phyloP scores from a whole-genome alignment of 169 alveolate species.

The Theileria equi region DNA sequence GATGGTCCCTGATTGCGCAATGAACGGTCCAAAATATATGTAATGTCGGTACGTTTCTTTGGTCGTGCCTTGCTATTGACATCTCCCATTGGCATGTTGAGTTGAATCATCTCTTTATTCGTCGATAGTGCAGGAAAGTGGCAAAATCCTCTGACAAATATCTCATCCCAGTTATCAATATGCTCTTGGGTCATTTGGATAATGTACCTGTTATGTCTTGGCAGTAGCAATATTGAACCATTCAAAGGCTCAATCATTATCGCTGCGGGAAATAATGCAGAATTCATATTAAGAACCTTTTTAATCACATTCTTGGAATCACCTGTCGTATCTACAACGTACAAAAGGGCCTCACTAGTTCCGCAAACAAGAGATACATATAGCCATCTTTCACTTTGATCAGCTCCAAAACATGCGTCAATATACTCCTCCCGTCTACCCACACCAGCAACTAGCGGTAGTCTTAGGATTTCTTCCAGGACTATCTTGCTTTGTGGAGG shows the following conservation, averaged over 20 bases:
- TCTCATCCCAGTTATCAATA: slow-evolving; percentile 37
- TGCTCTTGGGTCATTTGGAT: slow-evolving; percentile 42
- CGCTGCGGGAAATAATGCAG: slow-evolving; percentile 32
- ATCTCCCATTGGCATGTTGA: slow-evolving; percentile 2
- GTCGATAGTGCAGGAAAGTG: slow-evolving; percentile 49
- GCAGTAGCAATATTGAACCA: slow-evolving; percentile 18
- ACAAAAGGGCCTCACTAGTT: slow-evolving; percentile 38
- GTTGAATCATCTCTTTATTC: slow-evolving; percentile 35
- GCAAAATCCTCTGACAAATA: slow-evolving; percentile 26
- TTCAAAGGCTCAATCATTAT: slow-evolving; percentile 24
- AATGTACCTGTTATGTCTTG: slow-evolving; percentile 40
- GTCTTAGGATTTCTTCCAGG: too few relatives aligned
- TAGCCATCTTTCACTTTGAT: slow-evolving; percentile 42
- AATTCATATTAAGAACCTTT: slow-evolving; percentile 31
- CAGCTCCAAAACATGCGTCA: slow-evolving; percentile 26
- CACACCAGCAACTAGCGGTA: slow-evolving; percentile 33
- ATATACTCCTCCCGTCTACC: slow-evolving; percentile 40
- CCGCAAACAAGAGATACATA: slow-evolving; percentile 47
- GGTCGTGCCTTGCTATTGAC: too few relatives aligned
- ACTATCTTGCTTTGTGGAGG: too few relatives aligned
- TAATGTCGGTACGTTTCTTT: too few relatives aligned
- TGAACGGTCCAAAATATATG: too few relatives aligned
- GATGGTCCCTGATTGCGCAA: too few relatives aligned
- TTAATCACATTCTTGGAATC: slow-evolving; percentile 26
- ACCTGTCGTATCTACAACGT: slow-evolving; percentile 25